Evolutionary conservation across 768 basidiomycete species (phyloP).

Genomic region (Cystofilobasidium macerans): DNA sequence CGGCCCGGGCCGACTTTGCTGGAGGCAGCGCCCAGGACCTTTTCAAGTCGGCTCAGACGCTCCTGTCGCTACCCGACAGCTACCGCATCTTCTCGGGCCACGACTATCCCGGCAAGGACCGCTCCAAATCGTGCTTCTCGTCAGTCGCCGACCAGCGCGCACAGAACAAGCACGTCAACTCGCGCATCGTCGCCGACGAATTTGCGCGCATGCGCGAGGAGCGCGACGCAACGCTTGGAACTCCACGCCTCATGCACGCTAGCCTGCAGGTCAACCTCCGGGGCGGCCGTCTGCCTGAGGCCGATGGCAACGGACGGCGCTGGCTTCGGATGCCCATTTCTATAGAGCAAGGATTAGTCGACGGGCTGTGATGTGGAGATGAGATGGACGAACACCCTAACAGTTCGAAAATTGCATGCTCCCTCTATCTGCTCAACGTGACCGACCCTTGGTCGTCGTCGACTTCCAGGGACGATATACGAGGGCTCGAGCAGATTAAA

Average conservation of each 20-base stretch:
- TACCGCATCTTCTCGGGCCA: conserved; percentile 32
- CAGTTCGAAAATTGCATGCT: no score
- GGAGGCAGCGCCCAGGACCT: conserved; percentile 29
- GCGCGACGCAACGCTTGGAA: conserved; percentile 28
- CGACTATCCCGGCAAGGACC: conserved; percentile 28
- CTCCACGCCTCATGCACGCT: conserved; percentile 31
- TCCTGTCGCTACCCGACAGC: conserved; percentile 29
- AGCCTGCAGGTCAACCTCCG: conserved; percentile 31
- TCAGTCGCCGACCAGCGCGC: conserved; percentile 30
- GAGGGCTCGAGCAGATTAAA: no score
- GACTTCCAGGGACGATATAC: no score
- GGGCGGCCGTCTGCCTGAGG: conserved; percentile 10
- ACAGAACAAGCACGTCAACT: conserved; percentile 30
- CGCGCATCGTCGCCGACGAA: conserved; percentile 20
- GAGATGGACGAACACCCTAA: no score
- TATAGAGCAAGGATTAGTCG: no score
- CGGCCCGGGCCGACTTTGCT: conserved; percentile 34
- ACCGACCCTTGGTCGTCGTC: no score
- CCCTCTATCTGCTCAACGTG: no score
- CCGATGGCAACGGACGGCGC: conserved; percentile 5
- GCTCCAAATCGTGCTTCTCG: conserved; percentile 30
- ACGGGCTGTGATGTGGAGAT: no score
- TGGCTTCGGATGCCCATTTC: conserved; percentile 13
- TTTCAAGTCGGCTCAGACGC: conserved; percentile 29
- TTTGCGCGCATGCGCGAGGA: conserved; percentile 31